A percentile compares a stretch with the other conserved stretches of the same genome.
phyloP scores from a whole-genome alignment of 371 early-diverging fungal genomes.

The Massospora cicadina region DNA sequence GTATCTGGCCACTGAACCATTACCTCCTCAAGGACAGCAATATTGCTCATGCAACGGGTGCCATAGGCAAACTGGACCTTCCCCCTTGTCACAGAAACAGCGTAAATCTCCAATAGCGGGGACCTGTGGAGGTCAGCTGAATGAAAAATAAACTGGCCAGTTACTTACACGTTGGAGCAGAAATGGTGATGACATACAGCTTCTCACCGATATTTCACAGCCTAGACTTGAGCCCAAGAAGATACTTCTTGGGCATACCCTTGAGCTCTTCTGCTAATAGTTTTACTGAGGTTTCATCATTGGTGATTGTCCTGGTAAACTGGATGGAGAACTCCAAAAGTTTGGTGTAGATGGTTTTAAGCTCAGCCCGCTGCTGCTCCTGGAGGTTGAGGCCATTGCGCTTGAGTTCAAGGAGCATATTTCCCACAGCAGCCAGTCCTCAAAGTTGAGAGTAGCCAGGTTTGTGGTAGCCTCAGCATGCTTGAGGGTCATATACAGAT shows the following conservation, averaged over 20 bases:
- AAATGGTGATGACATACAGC: slow-evolving; percentile 51
- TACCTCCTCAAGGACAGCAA: slow-evolving; percentile 24
- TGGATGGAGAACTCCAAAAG: slow-evolving; percentile 43
- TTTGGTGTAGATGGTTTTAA: slow-evolving; percentile 41
- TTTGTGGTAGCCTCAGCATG: slow-evolving; percentile 28
- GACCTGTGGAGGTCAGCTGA: background rate
- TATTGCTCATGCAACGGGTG: slow-evolving; percentile 38
- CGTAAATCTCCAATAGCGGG: slow-evolving; percentile 31
- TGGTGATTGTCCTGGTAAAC: slow-evolving; percentile 39
- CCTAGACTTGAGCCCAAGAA: slow-evolving; percentile 23
- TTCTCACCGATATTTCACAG: slow-evolving; percentile 22
- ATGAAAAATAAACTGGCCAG: background rate
- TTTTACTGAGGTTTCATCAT: slow-evolving; percentile 18
- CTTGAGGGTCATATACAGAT: slow-evolving; percentile 44
- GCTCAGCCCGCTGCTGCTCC: slow-evolving; percentile 32
- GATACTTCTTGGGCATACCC: slow-evolving; percentile 42
- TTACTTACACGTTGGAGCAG: slow-evolving; percentile 30
- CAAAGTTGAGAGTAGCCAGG: slow-evolving; percentile 23
- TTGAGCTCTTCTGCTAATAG: slow-evolving; percentile 11
- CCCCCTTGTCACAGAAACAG: slow-evolving; percentile 37
- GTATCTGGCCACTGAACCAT: background rate
- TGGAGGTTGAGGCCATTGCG: slow-evolving; percentile 48
- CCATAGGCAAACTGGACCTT: slow-evolving; percentile 27
- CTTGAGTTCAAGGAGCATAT: slow-evolving; percentile 34
- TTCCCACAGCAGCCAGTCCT: slow-evolving; percentile 47